A percentile compares a stretch with the other conserved stretches of the same genome.
phyloP scores from a whole-genome alignment of 768 basidiomycete genomes.

The Trametes cinnabarina region DNA sequence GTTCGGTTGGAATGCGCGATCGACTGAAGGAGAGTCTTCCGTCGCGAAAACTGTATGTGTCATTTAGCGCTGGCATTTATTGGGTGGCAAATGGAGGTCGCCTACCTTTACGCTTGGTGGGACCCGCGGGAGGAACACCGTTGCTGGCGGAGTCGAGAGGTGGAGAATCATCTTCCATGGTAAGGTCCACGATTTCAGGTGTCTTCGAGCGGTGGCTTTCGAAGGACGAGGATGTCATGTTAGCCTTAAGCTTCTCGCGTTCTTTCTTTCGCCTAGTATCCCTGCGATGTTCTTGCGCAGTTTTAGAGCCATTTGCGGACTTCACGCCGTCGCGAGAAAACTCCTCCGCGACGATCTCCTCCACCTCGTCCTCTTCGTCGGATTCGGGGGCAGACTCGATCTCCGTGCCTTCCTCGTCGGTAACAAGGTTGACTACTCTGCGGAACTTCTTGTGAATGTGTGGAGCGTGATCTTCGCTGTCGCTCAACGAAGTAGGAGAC shows the following conservation, averaged over 20 bases:
- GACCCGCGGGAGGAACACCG: background rate
- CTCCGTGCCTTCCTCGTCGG: slow-evolving; percentile 13
- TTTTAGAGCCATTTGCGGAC: background rate
- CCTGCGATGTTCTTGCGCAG: background rate
- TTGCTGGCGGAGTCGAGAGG: background rate
- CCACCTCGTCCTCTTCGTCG: slow-evolving; percentile 24
- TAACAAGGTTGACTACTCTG: slow-evolving; percentile 5
- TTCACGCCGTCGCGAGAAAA: background rate
- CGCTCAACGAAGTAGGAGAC: background rate
- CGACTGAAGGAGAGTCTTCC: background rate
- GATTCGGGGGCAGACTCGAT: slow-evolving; percentile 4
- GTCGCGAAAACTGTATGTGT: background rate
- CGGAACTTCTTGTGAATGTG: slow-evolving; percentile 16
- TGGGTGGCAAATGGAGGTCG: background rate
- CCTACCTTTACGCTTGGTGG: slow-evolving; percentile 20
- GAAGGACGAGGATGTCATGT: background rate
- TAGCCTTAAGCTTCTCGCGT: slow-evolving; percentile 14
- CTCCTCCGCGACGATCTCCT: slow-evolving; percentile 18
- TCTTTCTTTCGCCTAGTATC: slow-evolving; percentile 2
- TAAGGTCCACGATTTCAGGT: slow-evolving; percentile 21
- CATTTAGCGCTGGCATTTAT: background rate
- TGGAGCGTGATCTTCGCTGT: background rate
- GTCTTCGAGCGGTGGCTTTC: slow-evolving; percentile 3
- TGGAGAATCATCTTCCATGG: slow-evolving; percentile 11
- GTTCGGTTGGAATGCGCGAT: background rate